phyloP scores from a whole-genome alignment of 352 stramenopile species.

The Pythium guiyangense region DNA sequence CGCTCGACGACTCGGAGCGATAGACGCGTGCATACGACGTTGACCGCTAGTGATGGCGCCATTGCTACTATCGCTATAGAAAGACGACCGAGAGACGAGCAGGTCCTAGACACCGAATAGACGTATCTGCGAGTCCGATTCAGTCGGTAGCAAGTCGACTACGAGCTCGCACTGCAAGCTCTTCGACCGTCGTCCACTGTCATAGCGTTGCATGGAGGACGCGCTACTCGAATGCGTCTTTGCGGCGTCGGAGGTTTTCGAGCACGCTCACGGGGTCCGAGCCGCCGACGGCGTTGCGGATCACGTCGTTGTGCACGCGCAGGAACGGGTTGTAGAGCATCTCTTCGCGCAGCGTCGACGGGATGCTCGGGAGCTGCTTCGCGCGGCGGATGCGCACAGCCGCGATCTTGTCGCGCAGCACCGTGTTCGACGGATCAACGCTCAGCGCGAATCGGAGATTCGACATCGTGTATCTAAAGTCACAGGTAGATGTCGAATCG shows the following conservation, averaged over 20 bases:
- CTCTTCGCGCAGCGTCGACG: slow-evolving; percentile 83
- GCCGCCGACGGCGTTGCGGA: slow-evolving; percentile 74
- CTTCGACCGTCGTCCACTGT: too few species aligned
- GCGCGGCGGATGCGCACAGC: slow-evolving; percentile 66
- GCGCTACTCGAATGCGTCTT: slow-evolving; percentile 64
- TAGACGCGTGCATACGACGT: not conserved
- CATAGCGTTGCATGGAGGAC: too few species aligned
- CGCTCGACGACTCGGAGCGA: not conserved
- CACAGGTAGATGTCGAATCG: not conserved
- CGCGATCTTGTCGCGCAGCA: slow-evolving; percentile 83
- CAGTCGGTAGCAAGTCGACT: too few species aligned
- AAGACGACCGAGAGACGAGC: too few species aligned
- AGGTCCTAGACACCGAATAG: too few species aligned
- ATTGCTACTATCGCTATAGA: too few species aligned
- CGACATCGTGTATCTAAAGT: slow-evolving; percentile 80
- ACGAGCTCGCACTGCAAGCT: too few species aligned
- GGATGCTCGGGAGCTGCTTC: slow-evolving; percentile 90
- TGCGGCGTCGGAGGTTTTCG: slow-evolving; percentile 69
- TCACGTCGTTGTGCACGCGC: slow-evolving; percentile 78
- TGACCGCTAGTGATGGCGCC: too few species aligned
- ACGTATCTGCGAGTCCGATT: too few species aligned
- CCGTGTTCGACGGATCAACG: slow-evolving; percentile 90
- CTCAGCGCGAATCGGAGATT: slow-evolving; percentile 93
- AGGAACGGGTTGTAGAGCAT: slow-evolving; percentile 88
- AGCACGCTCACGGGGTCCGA: slow-evolving; percentile 77